Evolutionary conservation across 2,329 filamentous ascomycete species (phyloP).

Genomic region (Hymenoscyphus repandus): DNA sequence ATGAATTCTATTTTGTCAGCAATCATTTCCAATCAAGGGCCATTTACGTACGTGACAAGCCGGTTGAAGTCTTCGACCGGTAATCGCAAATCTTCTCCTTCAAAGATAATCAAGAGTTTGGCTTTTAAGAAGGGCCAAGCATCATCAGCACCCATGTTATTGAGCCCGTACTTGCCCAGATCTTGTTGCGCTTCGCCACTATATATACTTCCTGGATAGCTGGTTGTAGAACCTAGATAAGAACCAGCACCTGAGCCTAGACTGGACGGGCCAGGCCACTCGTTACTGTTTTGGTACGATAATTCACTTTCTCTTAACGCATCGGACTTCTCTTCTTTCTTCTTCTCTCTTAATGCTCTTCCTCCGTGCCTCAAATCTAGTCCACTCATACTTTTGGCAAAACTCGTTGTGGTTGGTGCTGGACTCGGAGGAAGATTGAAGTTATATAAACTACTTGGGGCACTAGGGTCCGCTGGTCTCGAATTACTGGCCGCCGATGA

Average conservation of each 20-base stretch:
- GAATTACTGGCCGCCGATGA: conserved; percentile 76
- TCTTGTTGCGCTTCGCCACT: conserved; percentile 48
- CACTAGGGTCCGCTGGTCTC: conserved; percentile 66
- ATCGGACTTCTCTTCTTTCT: conserved; percentile 59
- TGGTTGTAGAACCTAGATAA: conserved; percentile 23
- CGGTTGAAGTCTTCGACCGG: conserved; percentile 81
- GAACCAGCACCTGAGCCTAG: conserved; percentile 41
- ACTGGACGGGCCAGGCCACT: conserved; percentile 50
- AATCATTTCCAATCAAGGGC: conserved; percentile 12
- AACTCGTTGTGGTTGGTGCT: conserved; percentile 57
- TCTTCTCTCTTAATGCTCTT: conserved; percentile 73
- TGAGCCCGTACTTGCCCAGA: conserved; percentile 55
- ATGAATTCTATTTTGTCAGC: conserved; percentile 46
- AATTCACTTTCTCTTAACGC: conserved; percentile 30
- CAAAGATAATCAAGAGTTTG: conserved; percentile 71
- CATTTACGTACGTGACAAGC: conserved; percentile 52
- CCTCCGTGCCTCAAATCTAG: conserved; percentile 75
- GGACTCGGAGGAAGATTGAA: conserved; percentile 72
- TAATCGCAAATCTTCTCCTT: conserved; percentile 73
- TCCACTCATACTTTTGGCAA: conserved; percentile 78
- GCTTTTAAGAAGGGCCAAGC: conserved; percentile 78
- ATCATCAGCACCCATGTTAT: conserved; percentile 69
- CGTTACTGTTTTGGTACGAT: conserved; percentile 29
- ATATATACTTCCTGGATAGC: conserved; percentile 36
- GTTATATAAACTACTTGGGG: conserved; percentile 71